Percentiles rank a stretch among this genome's conserved stretches.
Conservation (phyloP, 2,329 filamentous ascomycete genomes). For the Coleophoma cylindrospora region DNA sequence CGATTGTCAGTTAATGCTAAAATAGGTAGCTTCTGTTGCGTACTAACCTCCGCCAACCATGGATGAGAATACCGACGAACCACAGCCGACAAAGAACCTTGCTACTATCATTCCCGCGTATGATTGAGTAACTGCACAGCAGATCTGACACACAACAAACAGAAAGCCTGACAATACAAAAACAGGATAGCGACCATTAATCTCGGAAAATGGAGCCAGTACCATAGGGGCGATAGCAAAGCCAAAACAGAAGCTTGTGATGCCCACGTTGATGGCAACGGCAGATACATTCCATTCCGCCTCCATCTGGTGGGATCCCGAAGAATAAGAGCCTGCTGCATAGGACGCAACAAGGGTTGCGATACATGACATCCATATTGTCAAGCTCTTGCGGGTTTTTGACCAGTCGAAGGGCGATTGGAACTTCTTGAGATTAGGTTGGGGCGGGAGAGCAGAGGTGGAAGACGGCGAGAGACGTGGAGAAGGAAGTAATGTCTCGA, state of each 20-base stretch:
- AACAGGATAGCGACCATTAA: slow-evolving; percentile 80
- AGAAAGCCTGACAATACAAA: slow-evolving; percentile 70
- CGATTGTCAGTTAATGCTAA: too few species aligned
- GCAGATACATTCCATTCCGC: slow-evolving; percentile 59
- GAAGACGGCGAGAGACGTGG: slow-evolving; percentile 8
- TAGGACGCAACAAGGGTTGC: slow-evolving; percentile 78
- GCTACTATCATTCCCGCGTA: slow-evolving; percentile 71
- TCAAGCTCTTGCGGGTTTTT: slow-evolving; percentile 59
- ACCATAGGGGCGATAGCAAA: slow-evolving; percentile 85
- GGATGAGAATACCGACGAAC: slow-evolving; percentile 74
- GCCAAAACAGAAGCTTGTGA: slow-evolving; percentile 77
- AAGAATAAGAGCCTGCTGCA: slow-evolving; percentile 74
- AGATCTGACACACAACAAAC: slow-evolving; percentile 66
- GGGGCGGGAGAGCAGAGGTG: slow-evolving; percentile 34
- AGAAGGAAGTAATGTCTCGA: slow-evolving; percentile 20
- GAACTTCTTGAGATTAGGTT: slow-evolving; percentile 63
- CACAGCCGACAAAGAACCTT: slow-evolving; percentile 73
- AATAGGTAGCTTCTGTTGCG: too few species aligned
- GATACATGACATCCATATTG: slow-evolving; percentile 68
- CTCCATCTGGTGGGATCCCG: slow-evolving; percentile 61
- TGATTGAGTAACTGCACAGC: slow-evolving; percentile 65
- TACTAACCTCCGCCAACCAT: slow-evolving; percentile 68
- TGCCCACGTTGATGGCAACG: slow-evolving; percentile 65
- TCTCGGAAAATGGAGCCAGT: slow-evolving; percentile 81
- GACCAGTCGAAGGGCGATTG: slow-evolving; percentile 72